Percentiles rank a stretch among this genome's conserved stretches.
phyloP scores from a whole-genome alignment of 78 protist species.

The Polysphondylium violaceum region DNA sequence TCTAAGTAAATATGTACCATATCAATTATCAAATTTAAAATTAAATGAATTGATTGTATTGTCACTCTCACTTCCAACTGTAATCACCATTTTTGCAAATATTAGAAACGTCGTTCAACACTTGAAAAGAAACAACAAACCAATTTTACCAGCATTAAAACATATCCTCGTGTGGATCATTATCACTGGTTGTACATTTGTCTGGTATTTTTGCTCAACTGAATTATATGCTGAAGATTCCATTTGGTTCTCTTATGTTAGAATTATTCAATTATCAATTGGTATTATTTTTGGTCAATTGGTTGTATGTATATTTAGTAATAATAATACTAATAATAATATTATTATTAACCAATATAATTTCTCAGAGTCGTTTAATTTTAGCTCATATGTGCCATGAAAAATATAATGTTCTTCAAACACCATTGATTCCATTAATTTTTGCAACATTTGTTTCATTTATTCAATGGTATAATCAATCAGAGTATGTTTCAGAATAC shows the following conservation, averaged over 20 bases:
- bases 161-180: constrained; percentile 63
- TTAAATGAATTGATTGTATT: constrained; percentile 6
- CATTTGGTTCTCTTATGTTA: constrained; percentile 47
- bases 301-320: constrained; percentile 49
- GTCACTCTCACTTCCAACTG: constrained; percentile 28
- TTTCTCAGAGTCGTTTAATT: constrained; percentile 57
- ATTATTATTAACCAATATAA: background rate
- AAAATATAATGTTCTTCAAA: constrained; percentile 47
- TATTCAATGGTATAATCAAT: background rate
- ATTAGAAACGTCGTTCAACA: constrained; percentile 22
- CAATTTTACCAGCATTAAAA: constrained; percentile 45
- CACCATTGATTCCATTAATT: constrained; percentile 54
- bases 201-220: constrained; percentile 70
- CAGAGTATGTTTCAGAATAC: background rate
- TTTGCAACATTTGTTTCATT: constrained; percentile 26
- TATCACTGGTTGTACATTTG: constrained; percentile 28
- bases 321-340: background rate
- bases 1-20: too few relatives aligned
- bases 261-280: constrained; percentile 48
- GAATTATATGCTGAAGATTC: constrained; percentile 7
- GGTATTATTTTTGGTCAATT: constrained; percentile 72
- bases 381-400: constrained; percentile 75
- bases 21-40: background rate
- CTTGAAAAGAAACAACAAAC: constrained; percentile 10
- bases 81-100: constrained; percentile 2